Base-by-base conservation (phyloP, 768 basidiomycete species). In the Brasilioporus rufonigricans region DNA sequence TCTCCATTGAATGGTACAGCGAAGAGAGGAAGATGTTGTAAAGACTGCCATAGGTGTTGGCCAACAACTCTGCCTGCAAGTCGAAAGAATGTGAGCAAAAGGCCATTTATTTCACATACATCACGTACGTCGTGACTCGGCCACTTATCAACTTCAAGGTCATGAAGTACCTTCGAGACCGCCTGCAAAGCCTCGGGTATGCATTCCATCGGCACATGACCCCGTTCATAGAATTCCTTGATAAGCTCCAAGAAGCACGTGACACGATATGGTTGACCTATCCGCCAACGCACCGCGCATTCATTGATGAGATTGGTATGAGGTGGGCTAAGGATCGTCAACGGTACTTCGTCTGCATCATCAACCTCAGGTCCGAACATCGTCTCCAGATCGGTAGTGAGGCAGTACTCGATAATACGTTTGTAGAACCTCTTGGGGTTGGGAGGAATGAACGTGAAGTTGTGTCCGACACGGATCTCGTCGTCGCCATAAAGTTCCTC, bases 121-220 rank as follows among this genome's bases (percentile, higher is more conserved):
- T 21, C 14, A 82, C 91, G 64, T 64, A 98, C 93, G 65, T 99
- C 96, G 59, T 82, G 80, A 19, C 73, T 74, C 2, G 89, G 79
- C 96, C 97, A 98, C 41, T 82, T 77, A 19, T 87, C 83, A 2
- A 90, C 65, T 9, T 87, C 83, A 31, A 79, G 80, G 57, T 95
- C 92, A 33, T 80, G 76, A 63, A 85, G 76, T 11, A 86, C 83
- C 66, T 88, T 89, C 19, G 78, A 72, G 19, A 96, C 80, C 53
- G 83, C 84, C 43, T 84, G 80, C 44, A 97, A 71, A 12, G 91
- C 96, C 70, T 98, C 97, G 0, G 89, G 89, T 49, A 98, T 84
- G 70, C 97, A 98, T 65, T 96, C 96, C 65, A 96, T 75, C 2
- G 97, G 97, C 6, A 98, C 91, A 58, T 93, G 87, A 58, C 89